Evolutionary conservation across 2,329 filamentous ascomycete genomes (phyloP), one percentile per base, ranked within the genome.

Genomic region (Botrytis hyacinthi): DNA sequence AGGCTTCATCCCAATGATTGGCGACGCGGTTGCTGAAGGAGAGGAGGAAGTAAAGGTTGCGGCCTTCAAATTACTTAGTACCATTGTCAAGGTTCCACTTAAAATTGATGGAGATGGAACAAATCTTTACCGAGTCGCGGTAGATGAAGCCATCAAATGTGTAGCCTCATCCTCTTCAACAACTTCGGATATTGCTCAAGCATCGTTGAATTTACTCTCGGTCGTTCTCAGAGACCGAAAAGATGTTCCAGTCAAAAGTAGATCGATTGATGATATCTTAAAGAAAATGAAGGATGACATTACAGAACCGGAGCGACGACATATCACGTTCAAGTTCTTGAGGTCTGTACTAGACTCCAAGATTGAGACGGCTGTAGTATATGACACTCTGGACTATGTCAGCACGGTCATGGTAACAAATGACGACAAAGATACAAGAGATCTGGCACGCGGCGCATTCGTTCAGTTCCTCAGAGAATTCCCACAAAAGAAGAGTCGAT

Each of bases 321-420:
- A 97, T 77, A 90, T 97, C 60, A 96, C 94, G 0, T 99, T 99
- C 84, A 97, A 93, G 80, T 98, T 99, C 82, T 84, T 99, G 74
- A 92, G 95, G 60, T 92, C 94, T 0, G 90, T 98, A 40, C 88
- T 99, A 80, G 92, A 93, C 71, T 90, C 95, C 29, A 95, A 92
- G 80, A 87, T 98, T 61, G 88, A 97, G 79, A 94, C 97, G 12
- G 91, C 95, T 0, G 88, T 92, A 60, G 91, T 99, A 44, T 99
- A 99, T 80, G 95, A 98, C 80, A 91, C 92, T 14, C 88, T 98
- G 76, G 96, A 99, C 81, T 91, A 94, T 78, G 91, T 97, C 44
- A 93, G 94, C 65, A 91, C 89, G 5, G 92, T 98, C 81, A 98
- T 98, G 95, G 92, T 99, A 73, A 97, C 93, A 62, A 98, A 98